These are phyloP conservation scores for Aspergillus ochraceoroseus DNA, from an alignment of 2,329 filamentous ascomycete species.

Conservation along the genomic window DNA sequence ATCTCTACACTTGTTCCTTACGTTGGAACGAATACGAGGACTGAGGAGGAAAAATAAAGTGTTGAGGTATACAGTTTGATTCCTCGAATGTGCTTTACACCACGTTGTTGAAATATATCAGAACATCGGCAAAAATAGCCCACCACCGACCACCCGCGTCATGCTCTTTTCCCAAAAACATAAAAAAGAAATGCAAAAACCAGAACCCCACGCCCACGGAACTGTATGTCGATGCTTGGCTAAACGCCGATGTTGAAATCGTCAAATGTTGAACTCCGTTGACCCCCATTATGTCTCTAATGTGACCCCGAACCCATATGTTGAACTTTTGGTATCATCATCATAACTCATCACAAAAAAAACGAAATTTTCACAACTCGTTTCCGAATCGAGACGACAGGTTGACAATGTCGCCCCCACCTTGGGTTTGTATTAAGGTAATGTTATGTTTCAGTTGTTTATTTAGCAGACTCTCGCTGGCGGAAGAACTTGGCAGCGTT, in stretches of 20 bases:
- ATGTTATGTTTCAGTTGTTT: slow-evolving; percentile 10
- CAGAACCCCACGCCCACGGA: slow-evolving; percentile 15
- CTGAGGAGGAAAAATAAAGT: neutral
- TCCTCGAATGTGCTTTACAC: slow-evolving; percentile 22
- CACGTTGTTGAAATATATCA: slow-evolving; percentile 39
- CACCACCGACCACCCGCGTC: slow-evolving; percentile 19
- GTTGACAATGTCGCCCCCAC: slow-evolving; percentile 38
- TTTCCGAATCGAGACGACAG: slow-evolving; percentile 32
- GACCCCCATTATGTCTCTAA: slow-evolving; percentile 35
- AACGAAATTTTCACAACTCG: slow-evolving; percentile 21
- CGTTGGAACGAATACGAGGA: too few species aligned
- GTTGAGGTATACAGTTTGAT: slow-evolving; percentile 12
- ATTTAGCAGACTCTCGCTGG: slow-evolving; percentile 64
- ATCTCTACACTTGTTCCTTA: too few species aligned
- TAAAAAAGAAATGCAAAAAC: slow-evolving; percentile 13
- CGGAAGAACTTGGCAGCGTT: slow-evolving; percentile 97
- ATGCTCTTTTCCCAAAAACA: slow-evolving; percentile 16
- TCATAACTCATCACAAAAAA: slow-evolving; percentile 38
- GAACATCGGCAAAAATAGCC: slow-evolving; percentile 19
- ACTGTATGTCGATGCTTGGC: slow-evolving; percentile 20
- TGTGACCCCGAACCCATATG: slow-evolving; percentile 39
- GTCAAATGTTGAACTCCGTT: slow-evolving; percentile 43
- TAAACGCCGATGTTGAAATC: slow-evolving; percentile 50
- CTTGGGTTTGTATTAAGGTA: slow-evolving; percentile 20
- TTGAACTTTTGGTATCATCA: slow-evolving; percentile 44